Evolutionary conservation across 148 eudicot genomes (phyloP).

Genomic region (Chenopodium berlandieri): DNA sequence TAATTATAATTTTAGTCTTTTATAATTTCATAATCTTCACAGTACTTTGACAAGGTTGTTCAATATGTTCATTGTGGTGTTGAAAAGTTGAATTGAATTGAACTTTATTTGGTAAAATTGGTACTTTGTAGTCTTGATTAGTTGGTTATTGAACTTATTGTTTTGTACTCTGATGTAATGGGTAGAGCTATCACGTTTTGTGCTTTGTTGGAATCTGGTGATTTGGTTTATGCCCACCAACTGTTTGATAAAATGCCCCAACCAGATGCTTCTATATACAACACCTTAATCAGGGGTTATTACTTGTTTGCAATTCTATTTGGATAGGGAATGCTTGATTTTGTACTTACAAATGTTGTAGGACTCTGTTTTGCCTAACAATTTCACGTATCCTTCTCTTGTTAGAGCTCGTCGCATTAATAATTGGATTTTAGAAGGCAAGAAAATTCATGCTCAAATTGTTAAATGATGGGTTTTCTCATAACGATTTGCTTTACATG

Average conservation of each 20-base stretch:
- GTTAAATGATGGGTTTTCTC: conserved; percentile 44
- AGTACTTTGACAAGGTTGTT: too few relatives aligned
- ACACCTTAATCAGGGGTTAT: conserved; percentile 58
- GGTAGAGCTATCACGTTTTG: too few relatives aligned
- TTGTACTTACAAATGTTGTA: conserved; percentile 53
- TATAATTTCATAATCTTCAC: too few relatives aligned
- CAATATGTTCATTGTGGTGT: too few relatives aligned
- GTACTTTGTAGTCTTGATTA: too few relatives aligned
- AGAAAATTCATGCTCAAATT: conserved; percentile 67
- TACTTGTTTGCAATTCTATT: conserved; percentile 23
- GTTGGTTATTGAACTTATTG: too few relatives aligned
- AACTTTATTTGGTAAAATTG: too few relatives aligned
- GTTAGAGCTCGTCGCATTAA: conserved; percentile 51
- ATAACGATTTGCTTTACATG: conserved; percentile 72
- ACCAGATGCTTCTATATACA: conserved; percentile 73
- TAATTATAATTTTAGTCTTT: too few relatives aligned
- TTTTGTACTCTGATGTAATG: too few relatives aligned
- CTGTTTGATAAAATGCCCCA: conserved; percentile 36
- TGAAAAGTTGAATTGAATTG: too few relatives aligned
- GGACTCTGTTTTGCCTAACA: conserved; percentile 52
- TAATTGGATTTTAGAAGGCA: conserved; percentile 44
- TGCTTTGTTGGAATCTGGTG: too few relatives aligned
- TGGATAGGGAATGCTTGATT: conserved; percentile 34
- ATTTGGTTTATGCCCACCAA: too few relatives aligned
- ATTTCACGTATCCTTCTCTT: conserved; percentile 60